phyloP scores from a whole-genome alignment of 164 flowering plant genomes.

The Liquidambar formosana region DNA sequence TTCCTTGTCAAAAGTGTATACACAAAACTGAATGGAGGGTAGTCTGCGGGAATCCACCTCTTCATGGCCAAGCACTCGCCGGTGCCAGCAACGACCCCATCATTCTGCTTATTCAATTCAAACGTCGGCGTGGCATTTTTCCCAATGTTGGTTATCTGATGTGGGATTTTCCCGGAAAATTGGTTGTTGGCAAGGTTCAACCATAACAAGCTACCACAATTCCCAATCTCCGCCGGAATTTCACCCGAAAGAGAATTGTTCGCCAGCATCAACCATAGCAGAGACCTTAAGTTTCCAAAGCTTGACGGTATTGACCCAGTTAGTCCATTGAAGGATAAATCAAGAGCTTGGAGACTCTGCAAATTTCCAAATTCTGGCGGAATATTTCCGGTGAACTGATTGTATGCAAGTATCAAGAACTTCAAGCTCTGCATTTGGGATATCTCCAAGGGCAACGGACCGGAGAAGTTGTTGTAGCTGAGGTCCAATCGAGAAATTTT shows the following conservation, averaged over 20 bases:
- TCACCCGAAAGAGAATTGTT: constrained; percentile 59
- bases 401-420: constrained; percentile 60
- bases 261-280: constrained; percentile 92
- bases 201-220: constrained; percentile 85
- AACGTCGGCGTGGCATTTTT: constrained; percentile 52
- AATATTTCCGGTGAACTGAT: constrained; percentile 59
- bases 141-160: constrained; percentile 63
- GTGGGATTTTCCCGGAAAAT: constrained; percentile 60
- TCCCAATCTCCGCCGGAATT: constrained; percentile 81
- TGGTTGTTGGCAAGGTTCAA: constrained; percentile 76
- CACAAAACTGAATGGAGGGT: constrained; percentile 86
- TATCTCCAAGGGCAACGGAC: constrained; percentile 58
- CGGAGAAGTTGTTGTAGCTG: constrained; percentile 73
- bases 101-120: constrained; percentile 27
- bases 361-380: constrained; percentile 73
- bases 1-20: constrained; percentile 64
- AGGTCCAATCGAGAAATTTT: constrained; percentile 62
- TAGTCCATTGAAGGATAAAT: constrained; percentile 70
- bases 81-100: constrained; percentile 45
- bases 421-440: constrained; percentile 51
- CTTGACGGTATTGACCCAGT: constrained; percentile 65
- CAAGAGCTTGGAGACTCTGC: constrained; percentile 63
- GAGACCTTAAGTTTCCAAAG: constrained; percentile 68
- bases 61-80: constrained; percentile 79
- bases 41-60: constrained; percentile 89